These are phyloP conservation scores for Uncinocarpus reesii DNA, from an alignment of 2,329 filamentous ascomycete species.

Conservation along the genomic window DNA sequence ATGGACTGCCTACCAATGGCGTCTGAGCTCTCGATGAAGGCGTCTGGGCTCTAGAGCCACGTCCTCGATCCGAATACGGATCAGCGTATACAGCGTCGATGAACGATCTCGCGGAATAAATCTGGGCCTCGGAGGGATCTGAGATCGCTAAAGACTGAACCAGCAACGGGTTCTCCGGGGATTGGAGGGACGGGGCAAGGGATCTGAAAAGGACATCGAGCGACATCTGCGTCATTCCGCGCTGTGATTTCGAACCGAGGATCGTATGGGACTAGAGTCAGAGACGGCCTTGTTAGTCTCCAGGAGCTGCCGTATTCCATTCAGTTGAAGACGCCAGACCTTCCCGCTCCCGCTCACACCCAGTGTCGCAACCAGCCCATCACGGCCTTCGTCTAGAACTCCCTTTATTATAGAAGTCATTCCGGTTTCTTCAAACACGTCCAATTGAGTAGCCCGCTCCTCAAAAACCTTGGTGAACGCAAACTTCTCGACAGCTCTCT, in stretches of 20 bases:
- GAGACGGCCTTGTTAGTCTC: conserved; percentile 3
- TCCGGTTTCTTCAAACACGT: conserved; percentile 72
- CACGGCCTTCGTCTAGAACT: conserved; percentile 71
- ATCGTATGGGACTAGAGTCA: conserved; percentile 76
- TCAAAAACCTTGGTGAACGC: conserved; percentile 90
- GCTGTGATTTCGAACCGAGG: conserved; percentile 72
- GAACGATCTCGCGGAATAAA: conserved; percentile 64
- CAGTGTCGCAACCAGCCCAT: conserved; percentile 81
- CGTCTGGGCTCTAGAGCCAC: conserved; percentile 44
- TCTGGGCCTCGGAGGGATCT: conserved; percentile 69
- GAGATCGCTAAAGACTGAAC: conserved; percentile 65
- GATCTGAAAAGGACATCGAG: conserved; percentile 84
- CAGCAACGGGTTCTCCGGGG: conserved; percentile 48
- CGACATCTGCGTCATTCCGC: conserved; percentile 81
- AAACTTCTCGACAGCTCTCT: conserved; percentile 84
- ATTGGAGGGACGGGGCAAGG: conserved; percentile 60
- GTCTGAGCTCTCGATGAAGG: conserved; percentile 36
- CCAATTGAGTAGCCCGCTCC: conserved; percentile 71
- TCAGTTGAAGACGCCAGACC: conserved; percentile 42
- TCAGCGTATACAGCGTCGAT: conserved; percentile 71
- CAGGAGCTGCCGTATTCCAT: not conserved
- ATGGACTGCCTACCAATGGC: conserved; percentile 34
- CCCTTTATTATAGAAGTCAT: conserved; percentile 68
- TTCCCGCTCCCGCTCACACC: conserved; percentile 95
- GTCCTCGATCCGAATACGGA: conserved; percentile 44